phyloP scores from a whole-genome alignment of 208 protist species.

The Balamuthia mandrillaris region DNA sequence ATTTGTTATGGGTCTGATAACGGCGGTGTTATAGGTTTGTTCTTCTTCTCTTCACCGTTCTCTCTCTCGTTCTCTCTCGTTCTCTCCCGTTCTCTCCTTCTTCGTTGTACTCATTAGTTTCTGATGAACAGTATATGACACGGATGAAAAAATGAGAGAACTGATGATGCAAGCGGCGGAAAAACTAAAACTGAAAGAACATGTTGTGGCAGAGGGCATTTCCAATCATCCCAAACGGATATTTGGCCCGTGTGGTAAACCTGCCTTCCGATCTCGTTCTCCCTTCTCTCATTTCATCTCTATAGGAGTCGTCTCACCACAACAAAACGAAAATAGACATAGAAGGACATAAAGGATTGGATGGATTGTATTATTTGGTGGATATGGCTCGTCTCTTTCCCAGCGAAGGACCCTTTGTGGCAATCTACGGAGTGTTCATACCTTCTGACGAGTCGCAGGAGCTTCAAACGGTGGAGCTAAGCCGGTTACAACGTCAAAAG shows the following conservation, averaged over 20 bases:
- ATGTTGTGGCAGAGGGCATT: not conserved
- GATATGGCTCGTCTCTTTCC: not conserved
- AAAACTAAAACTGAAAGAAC: slow-evolving; percentile 12
- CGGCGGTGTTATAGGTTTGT: not conserved
- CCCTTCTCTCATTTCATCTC: not conserved
- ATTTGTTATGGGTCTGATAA: not conserved
- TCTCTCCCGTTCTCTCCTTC: not conserved
- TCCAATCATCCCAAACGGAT: not conserved
- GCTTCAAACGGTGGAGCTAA: too few relatives aligned
- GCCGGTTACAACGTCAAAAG: too few relatives aligned
- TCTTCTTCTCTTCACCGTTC: not conserved
- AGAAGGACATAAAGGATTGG: not conserved
- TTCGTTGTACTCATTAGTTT: not conserved
- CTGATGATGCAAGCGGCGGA: not conserved
- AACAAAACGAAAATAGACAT: not conserved
- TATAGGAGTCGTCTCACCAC: not conserved
- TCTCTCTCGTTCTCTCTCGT: too few relatives aligned
- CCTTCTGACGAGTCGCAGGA: not conserved
- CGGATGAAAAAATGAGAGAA: not conserved
- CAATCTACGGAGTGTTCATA: not conserved
- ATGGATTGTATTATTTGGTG: not conserved
- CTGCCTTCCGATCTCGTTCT: not conserved
- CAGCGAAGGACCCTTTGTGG: not conserved
- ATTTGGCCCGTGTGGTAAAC: not conserved
- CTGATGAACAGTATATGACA: not conserved